Percentiles rank a stretch among this genome's conserved stretches.
These are phyloP conservation scores for Fusarium siculi DNA, from an alignment of 2,329 filamentous ascomycete genomes.

Conservation along the genomic window DNA sequence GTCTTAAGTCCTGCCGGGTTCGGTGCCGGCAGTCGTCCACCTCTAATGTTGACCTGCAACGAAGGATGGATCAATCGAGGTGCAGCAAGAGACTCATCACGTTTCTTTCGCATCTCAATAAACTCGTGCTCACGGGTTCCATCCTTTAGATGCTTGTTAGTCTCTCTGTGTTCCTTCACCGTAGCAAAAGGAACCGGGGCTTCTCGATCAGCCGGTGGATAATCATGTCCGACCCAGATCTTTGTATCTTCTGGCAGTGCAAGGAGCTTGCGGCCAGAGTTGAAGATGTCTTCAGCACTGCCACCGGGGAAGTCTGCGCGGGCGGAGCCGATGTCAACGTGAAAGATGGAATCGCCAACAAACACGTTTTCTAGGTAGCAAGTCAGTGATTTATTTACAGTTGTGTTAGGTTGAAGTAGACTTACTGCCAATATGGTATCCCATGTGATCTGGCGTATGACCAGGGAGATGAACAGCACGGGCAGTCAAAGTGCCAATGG, in stretches of 20 bases:
- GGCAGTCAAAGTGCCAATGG: conserved; percentile 58
- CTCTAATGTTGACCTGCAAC: conserved; percentile 64
- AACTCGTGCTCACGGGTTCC: conserved; percentile 57
- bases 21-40: conserved; percentile 54
- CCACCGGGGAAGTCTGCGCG: conserved; percentile 67
- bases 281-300: conserved; percentile 55
- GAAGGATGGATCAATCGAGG: conserved; percentile 62
- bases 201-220: conserved; percentile 52
- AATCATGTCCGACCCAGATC: conserved; percentile 67
- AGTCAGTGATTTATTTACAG: fast-evolving
- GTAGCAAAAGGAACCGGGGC: conserved; percentile 55
- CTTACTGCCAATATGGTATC: conserved; percentile 64
- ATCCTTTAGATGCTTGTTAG: conserved; percentile 61
- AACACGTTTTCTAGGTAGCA: conserved; percentile 55
- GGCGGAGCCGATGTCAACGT: conserved; percentile 62
- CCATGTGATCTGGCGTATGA: conserved; percentile 70
- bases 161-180: conserved; percentile 56
- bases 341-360: conserved; percentile 64
- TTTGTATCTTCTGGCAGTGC: conserved; percentile 55
- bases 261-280: conserved; percentile 56
- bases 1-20: conserved; percentile 46
- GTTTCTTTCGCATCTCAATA: conserved; percentile 53
- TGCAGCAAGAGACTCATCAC: conserved; percentile 56
- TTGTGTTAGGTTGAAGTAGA: fast-evolving
- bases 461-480: conserved; percentile 66